Evolutionary conservation across 2,329 filamentous ascomycete species (phyloP).

Genomic region (Fusarium heterosporum): DNA sequence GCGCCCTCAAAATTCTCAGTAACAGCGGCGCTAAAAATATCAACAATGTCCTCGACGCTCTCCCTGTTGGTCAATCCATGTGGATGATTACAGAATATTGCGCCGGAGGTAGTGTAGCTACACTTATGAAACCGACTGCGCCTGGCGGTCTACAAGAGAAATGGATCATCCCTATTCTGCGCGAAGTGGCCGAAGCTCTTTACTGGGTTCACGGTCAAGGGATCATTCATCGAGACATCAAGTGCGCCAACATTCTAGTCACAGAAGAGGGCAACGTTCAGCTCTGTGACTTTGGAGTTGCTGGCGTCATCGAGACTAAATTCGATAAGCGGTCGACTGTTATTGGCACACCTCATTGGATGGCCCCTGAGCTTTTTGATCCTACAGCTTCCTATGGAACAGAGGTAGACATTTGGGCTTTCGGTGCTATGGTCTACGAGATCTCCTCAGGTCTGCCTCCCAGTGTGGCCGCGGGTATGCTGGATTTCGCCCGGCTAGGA

Average conservation of each 20-base stretch:
- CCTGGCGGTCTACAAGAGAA: slow-evolving; percentile 75
- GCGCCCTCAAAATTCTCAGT: slow-evolving; percentile 76
- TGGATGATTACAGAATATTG: slow-evolving; percentile 93
- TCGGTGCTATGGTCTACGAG: slow-evolving; percentile 83
- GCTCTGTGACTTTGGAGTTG: slow-evolving; percentile 87
- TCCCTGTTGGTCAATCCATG: slow-evolving; percentile 81
- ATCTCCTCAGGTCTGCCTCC: slow-evolving; percentile 83
- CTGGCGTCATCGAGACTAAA: slow-evolving; percentile 80
- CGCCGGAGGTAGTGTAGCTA: slow-evolving; percentile 84
- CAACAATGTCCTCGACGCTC: slow-evolving; percentile 82
- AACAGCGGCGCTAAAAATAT: slow-evolving; percentile 82
- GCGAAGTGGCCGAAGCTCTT: slow-evolving; percentile 74
- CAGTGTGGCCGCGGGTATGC: slow-evolving; percentile 67
- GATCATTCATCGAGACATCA: slow-evolving; percentile 78
- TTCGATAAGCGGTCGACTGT: slow-evolving; percentile 83
- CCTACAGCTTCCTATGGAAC: slow-evolving; percentile 73
- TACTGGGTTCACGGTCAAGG: slow-evolving; percentile 75
- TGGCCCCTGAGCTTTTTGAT: slow-evolving; percentile 83
- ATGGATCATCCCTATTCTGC: slow-evolving; percentile 75
- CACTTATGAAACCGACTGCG: slow-evolving; percentile 74
- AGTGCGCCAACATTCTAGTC: slow-evolving; percentile 83
- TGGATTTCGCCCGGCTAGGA: slow-evolving; percentile 62
- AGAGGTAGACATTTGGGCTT: slow-evolving; percentile 86
- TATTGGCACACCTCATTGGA: slow-evolving; percentile 87
- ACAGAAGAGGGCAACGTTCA: slow-evolving; percentile 82